Evolutionary conservation across 2,329 filamentous ascomycete genomes (phyloP).

Genomic region (Alternaria triticimaculans): DNA sequence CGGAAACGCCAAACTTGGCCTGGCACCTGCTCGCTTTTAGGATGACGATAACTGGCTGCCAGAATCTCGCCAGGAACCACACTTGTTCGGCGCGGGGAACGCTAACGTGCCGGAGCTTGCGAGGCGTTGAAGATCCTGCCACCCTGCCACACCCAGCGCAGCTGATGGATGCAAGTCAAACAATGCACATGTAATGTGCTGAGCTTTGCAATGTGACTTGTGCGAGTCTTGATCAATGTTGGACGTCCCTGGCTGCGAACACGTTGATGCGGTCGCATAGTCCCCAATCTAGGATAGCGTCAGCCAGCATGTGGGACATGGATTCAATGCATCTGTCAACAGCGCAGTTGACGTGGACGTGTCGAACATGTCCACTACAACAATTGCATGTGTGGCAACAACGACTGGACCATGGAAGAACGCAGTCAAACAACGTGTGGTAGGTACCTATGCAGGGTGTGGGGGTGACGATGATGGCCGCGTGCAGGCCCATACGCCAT

Average conservation of each 20-base stretch:
- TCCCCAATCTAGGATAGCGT: conserved; percentile 20
- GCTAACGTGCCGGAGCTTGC: conserved; percentile 25
- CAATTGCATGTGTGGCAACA: conserved; percentile 10
- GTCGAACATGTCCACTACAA: not conserved
- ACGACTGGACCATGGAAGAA: conserved; percentile 2
- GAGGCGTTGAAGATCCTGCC: conserved; percentile 22
- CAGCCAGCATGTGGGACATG: conserved; percentile 1
- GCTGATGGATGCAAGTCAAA: not conserved
- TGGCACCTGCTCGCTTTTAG: conserved; percentile 7
- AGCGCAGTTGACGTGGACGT: not conserved
- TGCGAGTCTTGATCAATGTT: not conserved
- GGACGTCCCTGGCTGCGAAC: not conserved
- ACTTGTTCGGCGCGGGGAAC: conserved; percentile 32
- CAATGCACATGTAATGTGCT: not conserved
- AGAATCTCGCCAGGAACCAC: conserved; percentile 29
- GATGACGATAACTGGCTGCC: conserved; percentile 24
- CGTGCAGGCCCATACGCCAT: conserved; percentile 33
- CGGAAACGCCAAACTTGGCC: conserved; percentile 3
- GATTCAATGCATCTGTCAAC: conserved; percentile 5
- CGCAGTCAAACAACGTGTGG: conserved; percentile 2
- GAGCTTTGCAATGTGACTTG: not conserved
- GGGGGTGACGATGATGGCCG: conserved; percentile 23
- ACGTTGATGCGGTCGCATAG: conserved; percentile 9
- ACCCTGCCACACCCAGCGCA: not conserved
- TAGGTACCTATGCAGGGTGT: conserved; percentile 19